Conservation (phyloP, 2,329 filamentous ascomycete species). For the Aspergillus awamori region DNA sequence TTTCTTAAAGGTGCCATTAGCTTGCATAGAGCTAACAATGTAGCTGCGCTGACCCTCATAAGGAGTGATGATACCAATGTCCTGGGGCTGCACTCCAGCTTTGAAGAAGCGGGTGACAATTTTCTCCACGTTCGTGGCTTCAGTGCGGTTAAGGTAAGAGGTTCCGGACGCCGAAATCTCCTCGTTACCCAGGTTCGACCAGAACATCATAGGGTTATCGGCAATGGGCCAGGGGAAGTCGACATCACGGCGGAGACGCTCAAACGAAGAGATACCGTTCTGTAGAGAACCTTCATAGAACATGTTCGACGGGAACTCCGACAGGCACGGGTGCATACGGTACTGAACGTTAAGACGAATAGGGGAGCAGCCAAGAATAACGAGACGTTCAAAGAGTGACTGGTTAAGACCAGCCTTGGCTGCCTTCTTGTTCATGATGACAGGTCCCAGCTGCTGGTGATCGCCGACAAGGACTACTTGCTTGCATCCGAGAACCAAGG, state of each 20-base stretch:
- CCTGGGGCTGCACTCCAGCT: conserved; percentile 87
- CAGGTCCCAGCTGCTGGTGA: conserved; percentile 94
- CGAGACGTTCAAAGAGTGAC: conserved; percentile 95
- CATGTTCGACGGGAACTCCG: conserved; percentile 98
- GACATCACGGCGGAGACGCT: conserved; percentile 86
- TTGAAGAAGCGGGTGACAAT: conserved; percentile 99
- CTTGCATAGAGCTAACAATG: conserved; percentile 99
- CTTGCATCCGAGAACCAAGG: conserved; percentile 94
- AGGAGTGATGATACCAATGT: conserved; percentile 97
- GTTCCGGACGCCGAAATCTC: conserved; percentile 98
- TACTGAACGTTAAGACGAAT: conserved; percentile 97
- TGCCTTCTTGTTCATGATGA: conserved; percentile 99
- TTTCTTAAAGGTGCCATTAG: conserved; percentile 95
- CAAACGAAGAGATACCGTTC: conserved; percentile 89
- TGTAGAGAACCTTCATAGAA: conserved; percentile 98
- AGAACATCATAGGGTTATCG: conserved; percentile 99
- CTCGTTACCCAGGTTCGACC: conserved; percentile 96
- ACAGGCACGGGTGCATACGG: conserved; percentile 97
- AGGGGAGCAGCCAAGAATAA: conserved; percentile 85
- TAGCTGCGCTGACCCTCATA: conserved; percentile 99
- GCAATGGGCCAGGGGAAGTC: conserved; percentile 97
- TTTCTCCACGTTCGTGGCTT: conserved; percentile 97
- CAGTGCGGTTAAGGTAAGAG: conserved; percentile 95
- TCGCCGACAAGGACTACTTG: conserved; percentile 98
- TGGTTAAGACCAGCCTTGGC: conserved; percentile 97